Base-by-base conservation (phyloP, 192 early-diverging fungal genomes). In the Coemansia sp. region DNA sequence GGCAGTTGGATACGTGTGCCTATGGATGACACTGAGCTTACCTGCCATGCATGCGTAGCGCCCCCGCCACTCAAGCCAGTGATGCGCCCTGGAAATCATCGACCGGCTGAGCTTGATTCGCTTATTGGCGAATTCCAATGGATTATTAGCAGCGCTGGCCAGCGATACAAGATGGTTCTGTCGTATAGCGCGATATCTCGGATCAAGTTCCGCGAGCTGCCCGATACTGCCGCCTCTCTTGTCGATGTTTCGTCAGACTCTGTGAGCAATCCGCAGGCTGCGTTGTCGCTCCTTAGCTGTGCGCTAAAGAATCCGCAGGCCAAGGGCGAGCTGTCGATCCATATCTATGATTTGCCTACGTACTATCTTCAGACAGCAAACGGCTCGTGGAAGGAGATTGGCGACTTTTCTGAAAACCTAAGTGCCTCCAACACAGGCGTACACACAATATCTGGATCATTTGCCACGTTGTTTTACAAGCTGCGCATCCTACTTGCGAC, bases 41-140 rank as follows among this genome's bases (percentile, higher is more conserved):
- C 64, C 2, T 83, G 80, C 42, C 59, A 77, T 69, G 80, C 80
- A 0, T 83, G 75, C 45, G 80, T 83, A 13, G 75, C 73, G 69
- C 75, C 72, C 43, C 80, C 80, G 52, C 66, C 75, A 9, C 80
- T 70, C 52, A 77, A 71, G 61, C 80, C 80, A 6, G 80, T 83
- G 37, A 71, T 74, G 75, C 80, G 80, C 1, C 80, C 80, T 10
- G 80, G 80, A n/a, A 83, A 69, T 52, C 80, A 83, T 38, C 69
- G 80, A 9, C 75, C 80, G 19, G 72, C 80, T 6, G 80, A 83
- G 64, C 75, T 83, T n/a, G 80, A 77, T 58, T 74, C 72, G 54
- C 72, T 83, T 47, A 72, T 77, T 1, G 80, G 80, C 40, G 80
- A 83, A 41, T 83, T 83, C 64, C 80, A 83, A 67, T 83, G 80